Base-by-base conservation (phyloP, 2,329 filamentous ascomycete genomes). In the Fusarium albosuccineum region DNA sequence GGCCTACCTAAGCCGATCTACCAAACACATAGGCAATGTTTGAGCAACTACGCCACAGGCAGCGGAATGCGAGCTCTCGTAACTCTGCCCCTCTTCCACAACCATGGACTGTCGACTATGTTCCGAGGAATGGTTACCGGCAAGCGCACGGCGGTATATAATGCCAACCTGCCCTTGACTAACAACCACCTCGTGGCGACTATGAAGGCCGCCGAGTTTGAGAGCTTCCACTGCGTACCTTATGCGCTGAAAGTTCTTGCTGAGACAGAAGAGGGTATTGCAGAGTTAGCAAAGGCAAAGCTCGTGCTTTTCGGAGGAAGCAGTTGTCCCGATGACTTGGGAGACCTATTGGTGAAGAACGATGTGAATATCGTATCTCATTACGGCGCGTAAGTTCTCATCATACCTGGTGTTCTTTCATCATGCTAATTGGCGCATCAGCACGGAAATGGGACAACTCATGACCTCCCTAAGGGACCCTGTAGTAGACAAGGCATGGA, bases 1-100 rank as follows among this genome's bases (percentile, higher is more conserved):
- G 87, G 87, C 0, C 79, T 89, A 8, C 88, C 88, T 0, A 90
- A 90, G 66, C 86, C 87, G 1, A 88, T 90, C 58, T 86, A 82
- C 63, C 83, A 87, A 61, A 85, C 82, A 0, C 85, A 90, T 55
- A 74, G 75, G 27, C 79, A 82, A 17, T 82, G 81, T 17, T 73
- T 88, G 8, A 78, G 78, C 52, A 87, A 86, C 63, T 86, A 83
- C 60, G 74, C 78, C 30, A 65, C 62, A 11, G n/a, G 13, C n/a
- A 14, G 75, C 60, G 62, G 73, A 9, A 75, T 86, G 76, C 78
- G 77, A 34, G 80, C 82, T 1, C 86, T 89, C 71, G 81, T 86
- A 60, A 85, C 86, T 4, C 74, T 87, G 14, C 87, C 88, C 1
- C 75, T 89, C 1, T 89, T 84, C 66, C 87, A 90, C 70, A 84